Evolutionary conservation across 176 grass and related monocot species (phyloP), one percentile per base, ranked within the genome.

Genomic region (Carex parvula): DNA sequence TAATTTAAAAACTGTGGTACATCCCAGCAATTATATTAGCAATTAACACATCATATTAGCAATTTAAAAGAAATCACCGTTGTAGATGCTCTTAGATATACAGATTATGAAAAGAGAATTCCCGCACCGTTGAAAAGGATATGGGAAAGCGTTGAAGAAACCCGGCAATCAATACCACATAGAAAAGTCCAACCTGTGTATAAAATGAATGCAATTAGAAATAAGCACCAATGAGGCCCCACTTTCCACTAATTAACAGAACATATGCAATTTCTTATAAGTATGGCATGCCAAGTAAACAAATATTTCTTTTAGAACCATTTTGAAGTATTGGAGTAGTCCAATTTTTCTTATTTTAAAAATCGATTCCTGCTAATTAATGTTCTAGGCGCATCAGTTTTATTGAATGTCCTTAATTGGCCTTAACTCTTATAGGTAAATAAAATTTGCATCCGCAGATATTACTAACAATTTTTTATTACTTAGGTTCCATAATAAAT

Each of bases 131-230:
- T 79, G 93, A 99, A 90, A 99, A 99, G 48, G 84, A 92, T 87
- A 94, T 81, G 56, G 90, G 91, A 75, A 99, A 85, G 70, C 91
- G 91, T 83, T 99, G 91, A 76, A 99, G 72, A 64, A 95, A 88
- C 80, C 91, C 97, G 59, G 91, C 97, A 11, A 99, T 92, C 84
- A 99, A 92, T 87, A 91, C 90, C 79, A 95, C 87, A 90, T 95
- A 99, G 84, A 99, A 95, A 91, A 99, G 87, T 79, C 84, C 85
- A 87, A 99, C 91, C 97, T 99, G 86, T 29, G 39, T 64, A 54
- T 46, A 71, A 59, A 3, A 54, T 81, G 64, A 18, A 13, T 46
- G 20, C 17, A 13, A 56, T 64, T 82, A 82, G 17, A 52, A 53
- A 53, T 81, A 24, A 37, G 18, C 18, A 76, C n/a, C 60, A 62